Evolutionary conservation across 345 rosid species (phyloP), one percentile per base, ranked within the genome.

Genomic region (Salix exigua): DNA sequence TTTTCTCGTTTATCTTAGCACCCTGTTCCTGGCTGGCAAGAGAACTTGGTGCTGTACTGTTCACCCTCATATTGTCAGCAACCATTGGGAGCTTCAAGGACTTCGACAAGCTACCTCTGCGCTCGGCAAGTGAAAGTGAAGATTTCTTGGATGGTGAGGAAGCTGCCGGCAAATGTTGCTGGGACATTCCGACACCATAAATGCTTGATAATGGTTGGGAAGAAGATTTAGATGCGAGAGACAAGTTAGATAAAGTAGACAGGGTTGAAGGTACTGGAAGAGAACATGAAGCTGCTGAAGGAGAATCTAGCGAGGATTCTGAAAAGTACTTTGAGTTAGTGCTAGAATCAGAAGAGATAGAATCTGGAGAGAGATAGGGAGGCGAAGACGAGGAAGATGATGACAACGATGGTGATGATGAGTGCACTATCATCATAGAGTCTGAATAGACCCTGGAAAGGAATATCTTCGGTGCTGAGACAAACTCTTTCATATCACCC

Each of bases 401-500:
- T 4, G 68, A 70, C 1, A 85, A 77, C 6, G 87, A 82, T 3
- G 92, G 87, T 53, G 92, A 90, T 64, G 97, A 89, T 66, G 91
- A 80, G 76, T 85, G 97, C 68, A 91, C 91, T 35, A 90, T 84
- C 94, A 94, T 90, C 99, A 91, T 92, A 12, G 97, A 94, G 79
- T 94, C 98, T 46, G 99, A 96, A 82, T 92, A 92, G 44, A 92
- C 90, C 76, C 99, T 88, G 48, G 98, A 85, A 70, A 96, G 91
- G 42, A 82, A 83, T 26, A 87, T 77, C 83, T 88, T 92, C 46
- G 97, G 90, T 42, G 85, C 93, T 17, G 88, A 73, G 63, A 87
- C 86, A 72, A 90, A 88, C 71, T 90, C 97, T 87, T 87, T 91
- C 89, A 92, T 89, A 74, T 87, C 87, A 70, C 82, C 81, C 37